phyloP scores from a whole-genome alignment of 208 protist species.

The Phytomonas francai region DNA sequence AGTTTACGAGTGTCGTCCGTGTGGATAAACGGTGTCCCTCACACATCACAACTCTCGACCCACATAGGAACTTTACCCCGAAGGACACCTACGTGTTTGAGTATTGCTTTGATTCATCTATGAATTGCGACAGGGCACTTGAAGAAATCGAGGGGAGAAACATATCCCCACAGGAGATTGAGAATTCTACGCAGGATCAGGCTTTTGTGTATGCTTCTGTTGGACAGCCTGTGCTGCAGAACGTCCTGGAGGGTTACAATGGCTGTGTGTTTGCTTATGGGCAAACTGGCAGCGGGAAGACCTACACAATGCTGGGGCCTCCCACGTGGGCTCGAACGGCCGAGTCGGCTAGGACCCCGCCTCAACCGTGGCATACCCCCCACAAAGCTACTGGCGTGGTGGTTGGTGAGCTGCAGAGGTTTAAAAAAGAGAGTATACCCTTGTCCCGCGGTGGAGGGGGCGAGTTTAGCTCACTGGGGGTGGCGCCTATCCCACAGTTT shows the following conservation, averaged over 20 bases:
- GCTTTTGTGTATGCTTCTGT: conserved; percentile 55
- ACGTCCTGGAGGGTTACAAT: conserved; percentile 80
- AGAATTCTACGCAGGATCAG: conserved; percentile 27
- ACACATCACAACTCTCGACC: conserved; percentile 58
- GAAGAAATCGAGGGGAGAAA: conserved; percentile 2
- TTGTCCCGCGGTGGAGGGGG: background rate
- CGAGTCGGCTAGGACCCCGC: background rate
- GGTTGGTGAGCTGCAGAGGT: background rate
- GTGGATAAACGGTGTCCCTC: conserved; percentile 53
- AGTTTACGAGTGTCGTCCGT: conserved; percentile 24
- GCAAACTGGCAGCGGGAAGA: conserved; percentile 89
- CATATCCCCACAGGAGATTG: conserved; percentile 2
- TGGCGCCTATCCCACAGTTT: background rate
- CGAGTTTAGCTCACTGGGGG: background rate
- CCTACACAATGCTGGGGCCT: conserved; percentile 89
- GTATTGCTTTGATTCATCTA: conserved; percentile 42
- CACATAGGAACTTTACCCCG: conserved; percentile 23
- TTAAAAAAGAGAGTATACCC: background rate
- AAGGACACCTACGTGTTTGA: conserved; percentile 67
- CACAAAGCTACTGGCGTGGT: background rate
- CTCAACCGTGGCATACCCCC: background rate
- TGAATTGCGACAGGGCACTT: conserved; percentile 7
- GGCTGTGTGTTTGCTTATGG: conserved; percentile 88
- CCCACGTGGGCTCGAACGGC: background rate
- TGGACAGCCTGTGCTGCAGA: conserved; percentile 65